A percentile compares a stretch with the other conserved stretches of the same genome.
Conservation (phyloP, 805 yeast species). For the Zygoascus flipseniorum region DNA sequence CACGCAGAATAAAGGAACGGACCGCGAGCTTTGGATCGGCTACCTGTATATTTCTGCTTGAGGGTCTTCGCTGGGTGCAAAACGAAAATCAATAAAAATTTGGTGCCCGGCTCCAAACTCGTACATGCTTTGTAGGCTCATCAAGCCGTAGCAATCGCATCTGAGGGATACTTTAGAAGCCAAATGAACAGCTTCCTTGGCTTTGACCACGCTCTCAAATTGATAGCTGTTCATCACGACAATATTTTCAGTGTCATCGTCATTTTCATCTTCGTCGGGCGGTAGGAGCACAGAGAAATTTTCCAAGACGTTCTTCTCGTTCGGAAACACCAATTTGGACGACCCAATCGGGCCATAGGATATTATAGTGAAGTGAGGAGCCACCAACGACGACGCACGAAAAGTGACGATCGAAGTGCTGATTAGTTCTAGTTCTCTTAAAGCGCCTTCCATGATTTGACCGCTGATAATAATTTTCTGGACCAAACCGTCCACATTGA, state of each 20-base stretch:
- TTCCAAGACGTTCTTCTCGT: conserved; percentile 52
- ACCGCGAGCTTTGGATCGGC: neutral
- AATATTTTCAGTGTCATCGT: conserved; percentile 19
- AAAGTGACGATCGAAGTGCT: conserved; percentile 40
- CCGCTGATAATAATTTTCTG: conserved; percentile 49
- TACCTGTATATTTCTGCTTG: neutral
- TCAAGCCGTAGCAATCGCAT: conserved; percentile 43
- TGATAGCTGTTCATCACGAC: conserved; percentile 33
- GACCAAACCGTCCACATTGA: conserved; percentile 37
- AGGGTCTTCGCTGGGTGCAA: conserved; percentile 11
- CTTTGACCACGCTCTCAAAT: conserved; percentile 40
- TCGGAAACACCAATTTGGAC: conserved; percentile 59
- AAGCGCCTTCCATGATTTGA: conserved; percentile 41
- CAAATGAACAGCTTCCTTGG: conserved; percentile 39
- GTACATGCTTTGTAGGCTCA: conserved; percentile 41
- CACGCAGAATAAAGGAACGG: no score
- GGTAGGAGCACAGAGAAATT: conserved; percentile 37
- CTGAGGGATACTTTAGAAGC: conserved; percentile 48
- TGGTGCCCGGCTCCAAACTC: conserved; percentile 21
- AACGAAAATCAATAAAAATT: conserved; percentile 25
- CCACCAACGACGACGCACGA: conserved; percentile 25
- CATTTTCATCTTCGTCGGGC: conserved; percentile 16
- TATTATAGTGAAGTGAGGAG: conserved; percentile 44
- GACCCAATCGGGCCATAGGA: conserved; percentile 69
- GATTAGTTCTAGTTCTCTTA: conserved; percentile 50